Conservation (phyloP, 768 basidiomycete genomes). For the Suillus spraguei region DNA sequence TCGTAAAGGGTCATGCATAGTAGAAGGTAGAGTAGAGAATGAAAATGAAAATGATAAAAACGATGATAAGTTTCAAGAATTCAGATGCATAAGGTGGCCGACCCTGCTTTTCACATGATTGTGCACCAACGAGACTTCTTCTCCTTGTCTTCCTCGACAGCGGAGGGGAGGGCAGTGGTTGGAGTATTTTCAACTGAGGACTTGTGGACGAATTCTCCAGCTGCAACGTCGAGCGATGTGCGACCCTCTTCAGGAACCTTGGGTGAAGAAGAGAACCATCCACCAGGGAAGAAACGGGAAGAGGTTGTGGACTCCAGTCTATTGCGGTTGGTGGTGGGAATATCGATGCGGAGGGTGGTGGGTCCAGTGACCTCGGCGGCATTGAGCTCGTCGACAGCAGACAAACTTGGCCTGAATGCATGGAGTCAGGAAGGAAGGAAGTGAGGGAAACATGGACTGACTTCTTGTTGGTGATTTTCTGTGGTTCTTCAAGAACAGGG, state of each 20-base stretch:
- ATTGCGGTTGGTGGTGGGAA: slow-evolving; percentile 28
- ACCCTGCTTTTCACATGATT: slow-evolving; percentile 16
- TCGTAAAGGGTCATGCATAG: slow-evolving; percentile 6
- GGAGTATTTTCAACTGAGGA: slow-evolving; percentile 9
- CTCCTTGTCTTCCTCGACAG: slow-evolving; percentile 17
- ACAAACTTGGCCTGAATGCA: slow-evolving; percentile 11
- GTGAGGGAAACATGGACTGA: slow-evolving; percentile 11
- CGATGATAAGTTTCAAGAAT: slow-evolving; percentile 6
- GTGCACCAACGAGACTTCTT: slow-evolving; percentile 21
- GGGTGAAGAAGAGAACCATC: slow-evolving; percentile 44
- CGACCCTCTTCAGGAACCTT: slow-evolving; percentile 44
- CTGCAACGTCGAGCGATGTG: slow-evolving; percentile 51
- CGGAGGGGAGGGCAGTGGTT: slow-evolving; percentile 13
- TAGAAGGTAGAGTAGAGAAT: not conserved
- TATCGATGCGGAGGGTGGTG: slow-evolving; percentile 16
- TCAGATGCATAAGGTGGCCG: slow-evolving; percentile 18
- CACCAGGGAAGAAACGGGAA: slow-evolving; percentile 60
- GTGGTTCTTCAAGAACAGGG: slow-evolving; percentile 19
- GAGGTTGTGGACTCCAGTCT: slow-evolving; percentile 57
- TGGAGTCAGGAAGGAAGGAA: slow-evolving; percentile 10
- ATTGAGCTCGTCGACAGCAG: slow-evolving; percentile 14
- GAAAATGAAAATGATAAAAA: slow-evolving; percentile 9
- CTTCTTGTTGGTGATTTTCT: slow-evolving; percentile 13
- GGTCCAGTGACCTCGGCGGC: slow-evolving; percentile 1
- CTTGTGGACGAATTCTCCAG: slow-evolving; percentile 45